Percentiles rank a stretch among this genome's conserved stretches.
Evolutionary conservation across 352 stramenopile species (phyloP).

Genomic region (Phytophthora sojae): DNA sequence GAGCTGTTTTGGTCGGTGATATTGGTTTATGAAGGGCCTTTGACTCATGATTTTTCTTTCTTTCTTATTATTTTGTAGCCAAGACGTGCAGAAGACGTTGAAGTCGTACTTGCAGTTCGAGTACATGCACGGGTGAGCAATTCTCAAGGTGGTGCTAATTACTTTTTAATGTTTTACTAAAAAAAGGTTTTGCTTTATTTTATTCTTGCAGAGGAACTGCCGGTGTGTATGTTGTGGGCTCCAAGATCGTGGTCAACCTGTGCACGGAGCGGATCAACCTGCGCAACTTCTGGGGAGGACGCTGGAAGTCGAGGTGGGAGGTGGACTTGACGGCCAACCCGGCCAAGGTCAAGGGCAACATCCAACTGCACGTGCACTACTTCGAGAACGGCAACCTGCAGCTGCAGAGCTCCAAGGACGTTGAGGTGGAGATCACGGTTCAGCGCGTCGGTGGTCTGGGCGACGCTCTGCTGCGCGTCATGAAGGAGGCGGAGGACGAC

Average conservation of each 20-base stretch:
- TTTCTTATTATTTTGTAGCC: neutral
- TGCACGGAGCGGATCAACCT: conserved; percentile 90
- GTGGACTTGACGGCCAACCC: conserved; percentile 65
- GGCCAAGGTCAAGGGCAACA: conserved; percentile 57
- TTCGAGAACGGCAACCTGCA: conserved; percentile 97
- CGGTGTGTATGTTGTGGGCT: conserved; percentile 79
- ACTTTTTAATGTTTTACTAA: conserved; percentile 5
- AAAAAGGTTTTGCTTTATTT: conserved; percentile 1
- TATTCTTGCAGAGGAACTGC: conserved; percentile 61
- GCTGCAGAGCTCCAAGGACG: conserved; percentile 82
- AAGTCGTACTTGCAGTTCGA: conserved; percentile 87
- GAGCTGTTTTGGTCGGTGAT: neutral
- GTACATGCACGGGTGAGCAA: conserved; percentile 72
- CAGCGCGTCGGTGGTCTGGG: conserved; percentile 52
- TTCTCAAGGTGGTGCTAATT: neutral
- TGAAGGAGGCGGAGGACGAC: conserved; percentile 85
- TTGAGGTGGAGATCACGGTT: conserved; percentile 67
- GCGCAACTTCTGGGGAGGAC: conserved; percentile 91
- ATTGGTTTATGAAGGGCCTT: neutral
- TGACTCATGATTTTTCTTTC: neutral
- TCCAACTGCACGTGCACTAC: conserved; percentile 93
- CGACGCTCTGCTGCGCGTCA: conserved; percentile 72
- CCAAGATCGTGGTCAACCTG: conserved; percentile 76
- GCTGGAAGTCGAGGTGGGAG: conserved; percentile 87
- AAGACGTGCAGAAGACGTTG: conserved; percentile 67